Evolutionary conservation across 1,284 basidiomycete genomes (phyloP), one percentile per base, ranked within the genome.

Genomic region (Papiliotrema terrestris): DNA sequence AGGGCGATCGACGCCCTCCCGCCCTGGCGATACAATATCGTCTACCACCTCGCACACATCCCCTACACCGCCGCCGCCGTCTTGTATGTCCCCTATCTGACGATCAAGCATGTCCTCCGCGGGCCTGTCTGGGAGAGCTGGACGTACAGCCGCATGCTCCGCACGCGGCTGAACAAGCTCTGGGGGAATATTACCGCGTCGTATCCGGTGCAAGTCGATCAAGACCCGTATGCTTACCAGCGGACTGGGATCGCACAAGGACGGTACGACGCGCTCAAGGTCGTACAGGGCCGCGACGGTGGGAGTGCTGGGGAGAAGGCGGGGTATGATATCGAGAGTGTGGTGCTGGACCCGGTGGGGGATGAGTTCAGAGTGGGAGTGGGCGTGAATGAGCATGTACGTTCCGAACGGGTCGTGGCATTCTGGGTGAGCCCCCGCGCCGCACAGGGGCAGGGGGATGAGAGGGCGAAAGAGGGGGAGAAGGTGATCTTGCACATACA

Each of bases 401-500:
- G 20, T n/a, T 5, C 39, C 8, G 39, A n/a, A 20, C 17, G 20
- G 5, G 39, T 41, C 5, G 39, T 20, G 20, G 39, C 39, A 15
- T 41, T n/a, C 39, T 41, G 39, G 39, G 39, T 41, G 17, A 17
- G 4, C 39, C 39, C 39, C 9, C 29, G 29, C 29, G 32, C 25
- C 6, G n/a, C n/a, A 19, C n/a, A 15, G 6, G 15, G 17, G 8
- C 5, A n/a, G 26, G 55, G 46, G 1, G 41, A 41, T 3, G 58
- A 55, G 13, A 32, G 17, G 26, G 66, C 66, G 1, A 17, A 44
- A 35, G 41, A 50, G n/a, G 60, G 58, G 19, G 66, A 68, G 50
- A 63, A 60, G 54, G 56, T 64, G 11, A 45, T 66, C 20, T 44
- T 62, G 23, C 63, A 66, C 52, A 43, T 61, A 22, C 57, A 61